These are phyloP conservation scores for Lactarius indigo DNA, from an alignment of 768 basidiomycete genomes.

Conservation along the genomic window DNA sequence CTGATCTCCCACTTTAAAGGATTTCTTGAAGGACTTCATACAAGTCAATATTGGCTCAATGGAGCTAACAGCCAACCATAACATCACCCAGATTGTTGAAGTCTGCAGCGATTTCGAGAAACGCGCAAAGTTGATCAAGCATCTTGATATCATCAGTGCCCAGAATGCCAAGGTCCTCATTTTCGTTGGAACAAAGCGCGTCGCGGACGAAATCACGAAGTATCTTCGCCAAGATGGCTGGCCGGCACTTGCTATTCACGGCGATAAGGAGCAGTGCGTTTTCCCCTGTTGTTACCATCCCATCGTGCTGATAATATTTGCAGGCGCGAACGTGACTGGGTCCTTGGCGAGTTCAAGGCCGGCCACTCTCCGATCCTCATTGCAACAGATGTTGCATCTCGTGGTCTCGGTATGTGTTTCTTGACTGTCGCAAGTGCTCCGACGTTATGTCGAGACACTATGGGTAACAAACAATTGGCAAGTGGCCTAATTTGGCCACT, in stretches of 20 bases:
- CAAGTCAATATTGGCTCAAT: slow-evolving; percentile 99
- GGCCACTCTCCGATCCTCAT: slow-evolving; percentile 97
- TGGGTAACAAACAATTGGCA: slow-evolving; percentile 32
- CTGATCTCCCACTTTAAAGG: slow-evolving; percentile 42
- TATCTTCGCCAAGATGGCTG: slow-evolving; percentile 97
- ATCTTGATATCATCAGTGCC: slow-evolving; percentile 91
- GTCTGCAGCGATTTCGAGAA: slow-evolving; percentile 98
- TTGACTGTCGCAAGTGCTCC: slow-evolving; percentile 48
- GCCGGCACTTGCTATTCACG: slow-evolving; percentile 99
- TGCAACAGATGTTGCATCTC: slow-evolving; percentile 98
- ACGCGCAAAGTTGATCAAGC: slow-evolving; percentile 92
- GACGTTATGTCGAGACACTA: slow-evolving; percentile 32
- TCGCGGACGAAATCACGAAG: slow-evolving; percentile 98
- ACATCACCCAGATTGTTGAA: slow-evolving; percentile 93
- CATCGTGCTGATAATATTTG: slow-evolving; percentile 5
- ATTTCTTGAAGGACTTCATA: slow-evolving; percentile 94
- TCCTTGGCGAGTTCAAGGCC: slow-evolving; percentile 95
- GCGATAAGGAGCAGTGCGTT: slow-evolving; percentile 96
- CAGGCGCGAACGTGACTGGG: slow-evolving; percentile 99
- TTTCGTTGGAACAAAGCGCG: slow-evolving; percentile 96
- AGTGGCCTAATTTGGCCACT: slow-evolving; percentile 20
- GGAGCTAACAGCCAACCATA: slow-evolving; percentile 98
- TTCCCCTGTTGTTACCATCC: neutral
- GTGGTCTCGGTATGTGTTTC: slow-evolving; percentile 94
- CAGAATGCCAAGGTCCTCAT: slow-evolving; percentile 99